Percentiles rank a stretch among this genome's conserved stretches.
Evolutionary conservation across 176 grass and related monocot genomes (phyloP).

Genomic region (Cocos nucifera): DNA sequence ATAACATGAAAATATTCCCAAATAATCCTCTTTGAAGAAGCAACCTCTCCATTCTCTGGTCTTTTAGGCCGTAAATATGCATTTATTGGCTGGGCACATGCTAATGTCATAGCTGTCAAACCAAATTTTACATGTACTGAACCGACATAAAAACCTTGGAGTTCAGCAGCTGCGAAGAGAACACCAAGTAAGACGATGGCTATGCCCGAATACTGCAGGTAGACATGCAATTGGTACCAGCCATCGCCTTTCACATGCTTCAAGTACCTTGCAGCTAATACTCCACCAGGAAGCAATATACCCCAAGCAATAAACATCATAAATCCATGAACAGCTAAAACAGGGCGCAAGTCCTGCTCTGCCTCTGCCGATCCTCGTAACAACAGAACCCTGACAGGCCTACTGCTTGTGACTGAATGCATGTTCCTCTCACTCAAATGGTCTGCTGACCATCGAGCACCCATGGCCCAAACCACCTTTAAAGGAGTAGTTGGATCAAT

Average conservation of each 20-base stretch:
- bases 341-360: constrained; percentile 67
- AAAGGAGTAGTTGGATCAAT: constrained; percentile 16
- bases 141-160: constrained; percentile 56
- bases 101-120: constrained; percentile 46
- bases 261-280: constrained; percentile 85
- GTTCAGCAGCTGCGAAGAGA: constrained; percentile 57
- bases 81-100: constrained; percentile 69
- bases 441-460: constrained; percentile 2
- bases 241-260: constrained; percentile 72
- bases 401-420: constrained; percentile 17
- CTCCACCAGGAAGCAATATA: constrained; percentile 74
- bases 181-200: constrained; percentile 68
- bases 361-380: constrained; percentile 45
- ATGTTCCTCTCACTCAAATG: constrained; percentile 13
- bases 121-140: constrained; percentile 89
- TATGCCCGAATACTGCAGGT: constrained; percentile 74
- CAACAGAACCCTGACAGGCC: constrained; percentile 7
- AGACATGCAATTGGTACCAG: constrained; percentile 81
- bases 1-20: constrained; percentile 87
- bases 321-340: constrained; percentile 82
- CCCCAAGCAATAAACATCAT: constrained; percentile 97
- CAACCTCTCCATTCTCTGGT: constrained; percentile 38
- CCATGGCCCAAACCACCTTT: constrained; percentile 16
- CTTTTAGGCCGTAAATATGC: constrained; percentile 60
- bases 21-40: constrained; percentile 37